Conservation (phyloP, 345 rosid genomes). For the Camelina sativa region DNA sequence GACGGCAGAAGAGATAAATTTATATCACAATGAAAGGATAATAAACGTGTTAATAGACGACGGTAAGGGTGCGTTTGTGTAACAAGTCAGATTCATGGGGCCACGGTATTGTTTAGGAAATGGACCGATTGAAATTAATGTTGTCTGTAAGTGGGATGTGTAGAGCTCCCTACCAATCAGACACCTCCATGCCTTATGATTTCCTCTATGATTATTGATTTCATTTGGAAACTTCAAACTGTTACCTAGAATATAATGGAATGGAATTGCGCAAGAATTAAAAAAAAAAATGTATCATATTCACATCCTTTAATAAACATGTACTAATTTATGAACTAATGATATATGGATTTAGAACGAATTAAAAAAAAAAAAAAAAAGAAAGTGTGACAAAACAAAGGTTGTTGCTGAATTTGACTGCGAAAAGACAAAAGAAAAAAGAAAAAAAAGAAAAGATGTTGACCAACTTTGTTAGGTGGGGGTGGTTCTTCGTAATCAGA, state of each 20-base stretch:
- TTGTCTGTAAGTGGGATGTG: constrained; percentile 35
- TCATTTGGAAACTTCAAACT: background rate
- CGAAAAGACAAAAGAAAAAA: background rate
- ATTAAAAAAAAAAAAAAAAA: background rate
- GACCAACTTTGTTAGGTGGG: background rate
- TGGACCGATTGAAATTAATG: constrained; percentile 36
- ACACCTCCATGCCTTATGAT: constrained; percentile 46
- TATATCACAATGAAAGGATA: background rate
- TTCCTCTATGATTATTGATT: constrained; percentile 34
- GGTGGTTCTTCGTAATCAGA: background rate
- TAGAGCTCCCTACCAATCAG: constrained; percentile 45
- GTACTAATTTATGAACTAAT: background rate
- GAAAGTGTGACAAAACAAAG: constrained; percentile 28
- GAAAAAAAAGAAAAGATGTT: background rate
- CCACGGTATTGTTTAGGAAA: constrained; percentile 29
- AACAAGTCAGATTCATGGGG: constrained; percentile 43
- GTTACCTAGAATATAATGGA: background rate
- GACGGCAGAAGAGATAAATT: background rate
- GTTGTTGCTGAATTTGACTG: constrained; percentile 28
- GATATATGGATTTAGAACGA: background rate
- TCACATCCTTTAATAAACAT: background rate
- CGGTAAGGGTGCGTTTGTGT: constrained; percentile 8
- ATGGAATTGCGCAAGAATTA: background rate
- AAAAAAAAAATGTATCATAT: background rate
- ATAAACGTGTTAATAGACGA: constrained; percentile 29